phyloP scores from a whole-genome alignment of 495 filamentous ascomycete genomes.

The Aspergillus sparsus region DNA sequence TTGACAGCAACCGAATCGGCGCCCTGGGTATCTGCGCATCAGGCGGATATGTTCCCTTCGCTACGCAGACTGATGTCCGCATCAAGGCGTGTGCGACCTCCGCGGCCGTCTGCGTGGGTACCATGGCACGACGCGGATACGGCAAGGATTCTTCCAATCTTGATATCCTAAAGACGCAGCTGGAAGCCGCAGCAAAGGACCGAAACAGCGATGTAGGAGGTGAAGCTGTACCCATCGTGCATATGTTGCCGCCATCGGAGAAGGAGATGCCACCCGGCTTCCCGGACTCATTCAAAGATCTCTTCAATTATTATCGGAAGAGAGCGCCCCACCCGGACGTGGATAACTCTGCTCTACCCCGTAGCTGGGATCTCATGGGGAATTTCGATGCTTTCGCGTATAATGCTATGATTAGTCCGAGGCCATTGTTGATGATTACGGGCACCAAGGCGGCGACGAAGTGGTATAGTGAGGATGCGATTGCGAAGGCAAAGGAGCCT shows the following conservation, averaged over 20 bases:
- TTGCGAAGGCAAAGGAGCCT: slow-evolving; percentile 35
- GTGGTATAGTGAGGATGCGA: slow-evolving; percentile 34
- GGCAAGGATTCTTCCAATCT: slow-evolving; percentile 15
- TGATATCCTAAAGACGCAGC: slow-evolving; percentile 21
- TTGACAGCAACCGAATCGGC: slow-evolving; percentile 38
- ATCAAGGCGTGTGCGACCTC: slow-evolving; percentile 42
- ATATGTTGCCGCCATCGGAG: not conserved
- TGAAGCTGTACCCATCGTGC: not conserved
- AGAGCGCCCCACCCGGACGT: slow-evolving; percentile 27
- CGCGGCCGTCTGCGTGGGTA: slow-evolving; percentile 33
- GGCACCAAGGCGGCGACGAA: slow-evolving; percentile 34
- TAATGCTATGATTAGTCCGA: slow-evolving; percentile 30
- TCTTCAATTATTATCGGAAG: slow-evolving; percentile 27
- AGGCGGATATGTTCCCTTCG: slow-evolving; percentile 37
- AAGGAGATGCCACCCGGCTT: slow-evolving; percentile 19
- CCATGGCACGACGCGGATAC: slow-evolving; percentile 30
- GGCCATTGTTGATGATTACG: slow-evolving; percentile 43
- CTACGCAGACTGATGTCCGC: slow-evolving; percentile 39
- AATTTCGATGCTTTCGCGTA: slow-evolving; percentile 37
- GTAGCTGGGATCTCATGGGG: slow-evolving; percentile 34
- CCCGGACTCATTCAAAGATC: slow-evolving; percentile 22
- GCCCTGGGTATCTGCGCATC: slow-evolving; percentile 44
- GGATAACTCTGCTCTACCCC: slow-evolving; percentile 12
- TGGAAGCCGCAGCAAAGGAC: slow-evolving; percentile 23
- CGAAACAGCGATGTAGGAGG: slow-evolving; percentile 13